Base-by-base conservation (phyloP, 1,284 basidiomycete genomes). In the Tilletia walkeri region DNA sequence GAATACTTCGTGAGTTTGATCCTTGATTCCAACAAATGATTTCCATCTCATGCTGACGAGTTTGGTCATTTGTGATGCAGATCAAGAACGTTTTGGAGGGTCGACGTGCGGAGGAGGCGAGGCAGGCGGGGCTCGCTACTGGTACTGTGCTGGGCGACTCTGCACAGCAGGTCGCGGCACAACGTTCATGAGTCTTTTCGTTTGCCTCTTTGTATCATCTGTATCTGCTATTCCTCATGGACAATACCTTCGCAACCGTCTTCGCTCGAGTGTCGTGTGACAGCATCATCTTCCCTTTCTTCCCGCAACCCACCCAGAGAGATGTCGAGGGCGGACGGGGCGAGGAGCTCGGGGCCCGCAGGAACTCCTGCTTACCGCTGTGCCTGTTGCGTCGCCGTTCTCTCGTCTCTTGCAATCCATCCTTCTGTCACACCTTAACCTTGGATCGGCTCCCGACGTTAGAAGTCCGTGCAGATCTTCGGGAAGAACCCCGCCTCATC, bases 1-100 rank as follows among this genome's bases (percentile, higher is more conserved):
- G 84, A 86, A 76, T 79, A 85, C 65, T 80, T 85, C 53, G 67
- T 81, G 66, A 70, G 71, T 71, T 34, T 16, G 38, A 34, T 7
- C 65, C 38, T 18, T 12, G 30, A 30, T 1, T 39, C 5, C 39
- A 14, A 10, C 36, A 16, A 36, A 6, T 65, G 34, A 10, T 9
- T 6, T 16, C 20, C 48, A 49, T 49, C 47, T 12, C 1, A 30
- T 67, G n/a, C 36, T 18, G 47, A 41, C 18, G 41, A n/a, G 2
- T 12, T 1, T 30, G 24, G 2, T 30, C n/a, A 1, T 53, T 1
- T 5, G 24, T n/a, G 24, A 30, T 54, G 56, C 65, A 71, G 70
- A 82, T 82, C 73, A 74, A 82, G 68, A 82, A 82, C 54, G 80
- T 82, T 4, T 68, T 82, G 45, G 72, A 80, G 50, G 69, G 76